Conservation (phyloP, 2,329 filamentous ascomycete genomes). For the Venturia aucupariae region DNA sequence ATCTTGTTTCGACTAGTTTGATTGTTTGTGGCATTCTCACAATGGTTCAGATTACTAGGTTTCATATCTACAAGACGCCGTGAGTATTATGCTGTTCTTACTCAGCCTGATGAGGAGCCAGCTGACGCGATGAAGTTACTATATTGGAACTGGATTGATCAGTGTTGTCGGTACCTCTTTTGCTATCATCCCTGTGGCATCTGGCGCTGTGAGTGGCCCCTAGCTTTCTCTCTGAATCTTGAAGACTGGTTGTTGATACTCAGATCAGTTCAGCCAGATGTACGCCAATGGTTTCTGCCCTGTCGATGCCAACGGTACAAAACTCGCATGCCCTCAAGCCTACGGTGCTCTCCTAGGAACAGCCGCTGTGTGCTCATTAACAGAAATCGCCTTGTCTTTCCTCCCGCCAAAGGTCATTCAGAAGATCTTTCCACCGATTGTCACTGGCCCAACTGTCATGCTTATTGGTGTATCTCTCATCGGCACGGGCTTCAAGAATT, state of each 20-base stretch:
- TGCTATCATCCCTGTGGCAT: slow-evolving; percentile 63
- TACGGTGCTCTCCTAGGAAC: slow-evolving; percentile 72
- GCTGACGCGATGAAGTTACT: slow-evolving; percentile 24
- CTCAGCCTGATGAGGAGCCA: background rate
- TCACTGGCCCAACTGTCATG: too few species aligned
- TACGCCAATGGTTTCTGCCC: slow-evolving; percentile 64
- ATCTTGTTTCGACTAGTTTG: slow-evolving; percentile 67
- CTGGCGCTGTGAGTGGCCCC: slow-evolving; percentile 40
- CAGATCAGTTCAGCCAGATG: slow-evolving; percentile 72
- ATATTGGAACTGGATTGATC: slow-evolving; percentile 68
- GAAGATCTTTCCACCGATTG: too few species aligned
- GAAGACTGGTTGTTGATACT: too few species aligned
- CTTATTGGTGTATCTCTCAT: too few species aligned
- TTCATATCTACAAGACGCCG: slow-evolving; percentile 61
- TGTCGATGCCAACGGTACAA: slow-evolving; percentile 49
- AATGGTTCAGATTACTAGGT: slow-evolving; percentile 65
- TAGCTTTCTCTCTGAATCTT: too few species aligned
- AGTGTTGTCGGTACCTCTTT: slow-evolving; percentile 78
- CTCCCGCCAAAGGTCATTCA: too few species aligned
- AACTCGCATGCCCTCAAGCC: slow-evolving; percentile 63
- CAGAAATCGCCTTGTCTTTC: too few species aligned
- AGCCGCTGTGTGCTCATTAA: too few species aligned
- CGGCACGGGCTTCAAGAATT: too few species aligned
- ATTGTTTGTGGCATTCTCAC: slow-evolving; percentile 72
- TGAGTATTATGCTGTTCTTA: slow-evolving; percentile 37